Evolutionary conservation across 2,329 filamentous ascomycete species (phyloP).

Genomic region (Rhynchosporium secalis): DNA sequence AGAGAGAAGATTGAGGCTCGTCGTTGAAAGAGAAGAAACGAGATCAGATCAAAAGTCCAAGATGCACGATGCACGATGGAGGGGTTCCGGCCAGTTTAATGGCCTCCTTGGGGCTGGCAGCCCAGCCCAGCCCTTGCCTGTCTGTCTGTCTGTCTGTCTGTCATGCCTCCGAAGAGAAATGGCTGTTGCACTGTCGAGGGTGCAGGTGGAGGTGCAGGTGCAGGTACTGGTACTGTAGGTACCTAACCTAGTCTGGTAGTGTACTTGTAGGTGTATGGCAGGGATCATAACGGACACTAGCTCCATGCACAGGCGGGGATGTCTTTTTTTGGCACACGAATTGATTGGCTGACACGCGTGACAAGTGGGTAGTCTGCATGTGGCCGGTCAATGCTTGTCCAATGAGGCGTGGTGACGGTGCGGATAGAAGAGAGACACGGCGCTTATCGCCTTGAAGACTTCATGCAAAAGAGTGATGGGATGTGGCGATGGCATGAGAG

Average conservation of each 20-base stretch:
- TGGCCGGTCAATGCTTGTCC: slow-evolving; percentile 2
- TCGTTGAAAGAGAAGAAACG: slow-evolving; percentile 19
- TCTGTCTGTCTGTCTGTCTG: not conserved
- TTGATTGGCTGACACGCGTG: slow-evolving; percentile 27
- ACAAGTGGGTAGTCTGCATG: slow-evolving; percentile 21
- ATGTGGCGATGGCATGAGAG: no score
- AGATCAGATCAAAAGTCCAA: slow-evolving; percentile 3
- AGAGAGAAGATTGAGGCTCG: slow-evolving; percentile 27
- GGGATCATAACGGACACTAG: not conserved
- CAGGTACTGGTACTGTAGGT: no score
- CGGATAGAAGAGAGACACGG: slow-evolving; percentile 4
- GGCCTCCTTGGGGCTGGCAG: slow-evolving; percentile 23
- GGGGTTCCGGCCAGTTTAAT: slow-evolving; percentile 27
- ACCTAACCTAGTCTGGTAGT: no score
- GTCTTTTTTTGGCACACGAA: slow-evolving; percentile 31
- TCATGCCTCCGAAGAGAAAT: no score
- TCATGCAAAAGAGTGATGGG: slow-evolving; percentile 13
- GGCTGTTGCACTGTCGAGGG: not conserved
- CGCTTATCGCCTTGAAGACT: slow-evolving; percentile 14
- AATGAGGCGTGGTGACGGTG: slow-evolving; percentile 9
- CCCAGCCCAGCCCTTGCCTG: not conserved
- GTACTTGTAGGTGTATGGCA: not conserved
- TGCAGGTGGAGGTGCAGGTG: no score
- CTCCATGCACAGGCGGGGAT: slow-evolving; percentile 10
- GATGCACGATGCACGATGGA: not conserved